Conservation (phyloP, 306 rosid species). For the Herpetospermum pedunculosum region DNA sequence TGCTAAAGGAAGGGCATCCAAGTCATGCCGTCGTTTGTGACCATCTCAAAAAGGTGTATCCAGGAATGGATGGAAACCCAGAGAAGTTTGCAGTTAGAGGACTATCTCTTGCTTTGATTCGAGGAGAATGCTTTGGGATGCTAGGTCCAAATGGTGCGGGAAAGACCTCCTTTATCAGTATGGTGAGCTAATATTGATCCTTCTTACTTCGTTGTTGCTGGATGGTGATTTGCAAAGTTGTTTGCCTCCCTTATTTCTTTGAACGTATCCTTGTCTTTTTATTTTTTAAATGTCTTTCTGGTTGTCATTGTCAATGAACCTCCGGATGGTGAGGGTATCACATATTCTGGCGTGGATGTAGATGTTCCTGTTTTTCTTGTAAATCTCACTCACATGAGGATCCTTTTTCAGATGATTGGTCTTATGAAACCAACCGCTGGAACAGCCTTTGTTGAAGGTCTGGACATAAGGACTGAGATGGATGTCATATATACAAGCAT, state of each 20-base stretch:
- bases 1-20: constrained; percentile 36
- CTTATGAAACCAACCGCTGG: constrained; percentile 76
- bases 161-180: constrained; percentile 85
- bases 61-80: constrained; percentile 79
- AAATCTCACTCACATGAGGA: neutral
- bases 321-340: neutral
- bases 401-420: constrained; percentile 69
- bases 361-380: neutral
- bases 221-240: neutral
- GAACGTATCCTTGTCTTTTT: too few species aligned
- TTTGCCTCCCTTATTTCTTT: neutral
- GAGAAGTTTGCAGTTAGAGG: constrained; percentile 75
- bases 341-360: neutral
- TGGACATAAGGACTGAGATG: constrained; percentile 63
- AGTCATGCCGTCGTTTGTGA: constrained; percentile 53
- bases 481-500: constrained; percentile 69
- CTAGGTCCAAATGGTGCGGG: constrained; percentile 99
- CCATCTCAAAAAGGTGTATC: constrained; percentile 67
- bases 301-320: neutral
- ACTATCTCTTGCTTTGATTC: constrained; percentile 72
- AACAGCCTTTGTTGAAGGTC: constrained; percentile 63
- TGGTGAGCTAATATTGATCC: constrained; percentile 39
- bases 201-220: neutral
- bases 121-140: constrained; percentile 92
- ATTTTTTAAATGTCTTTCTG: neutral